A percentile compares a stretch with the other conserved stretches of the same genome.
These are phyloP conservation scores for Backusella morwellensis DNA, from an alignment of 192 early-diverging fungal species.

Conservation along the genomic window DNA sequence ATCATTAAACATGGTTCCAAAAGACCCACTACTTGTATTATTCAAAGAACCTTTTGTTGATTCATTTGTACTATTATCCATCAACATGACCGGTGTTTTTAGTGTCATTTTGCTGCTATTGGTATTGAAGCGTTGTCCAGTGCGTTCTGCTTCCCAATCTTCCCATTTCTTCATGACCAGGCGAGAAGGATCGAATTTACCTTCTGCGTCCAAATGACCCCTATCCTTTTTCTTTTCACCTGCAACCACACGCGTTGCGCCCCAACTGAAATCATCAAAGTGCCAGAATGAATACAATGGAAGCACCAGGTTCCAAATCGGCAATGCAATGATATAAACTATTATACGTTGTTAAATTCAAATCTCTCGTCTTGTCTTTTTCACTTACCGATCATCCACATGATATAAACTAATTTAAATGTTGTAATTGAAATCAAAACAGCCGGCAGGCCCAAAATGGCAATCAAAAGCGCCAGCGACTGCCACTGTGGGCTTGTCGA, in stretches of 20 bases:
- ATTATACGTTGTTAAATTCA: constrained; percentile 17
- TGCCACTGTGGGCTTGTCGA: constrained; percentile 29
- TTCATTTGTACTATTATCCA: not conserved
- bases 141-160: constrained; percentile 56
- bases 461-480: constrained; percentile 69
- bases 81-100: constrained; percentile 19
- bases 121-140: constrained; percentile 38
- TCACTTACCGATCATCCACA: constrained; percentile 77
- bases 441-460: constrained; percentile 85
- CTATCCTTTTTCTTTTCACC: constrained; percentile 63
- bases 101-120: constrained; percentile 14
- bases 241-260: constrained; percentile 71
- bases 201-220: constrained; percentile 68
- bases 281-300: constrained; percentile 92
- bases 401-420: constrained; percentile 76
- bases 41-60: not conserved
- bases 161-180: constrained; percentile 60
- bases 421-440: constrained; percentile 89
- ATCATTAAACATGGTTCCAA: constrained; percentile 27
- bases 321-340: constrained; percentile 76
- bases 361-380: not conserved
- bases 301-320: constrained; percentile 91
- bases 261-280: constrained; percentile 92
- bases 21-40: constrained; percentile 6
- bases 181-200: constrained; percentile 68